A percentile compares a stretch with the other conserved stretches of the same genome.
phyloP scores from a whole-genome alignment of 108 stramenopile genomes.

The Aureococcus anophagefferens region DNA sequence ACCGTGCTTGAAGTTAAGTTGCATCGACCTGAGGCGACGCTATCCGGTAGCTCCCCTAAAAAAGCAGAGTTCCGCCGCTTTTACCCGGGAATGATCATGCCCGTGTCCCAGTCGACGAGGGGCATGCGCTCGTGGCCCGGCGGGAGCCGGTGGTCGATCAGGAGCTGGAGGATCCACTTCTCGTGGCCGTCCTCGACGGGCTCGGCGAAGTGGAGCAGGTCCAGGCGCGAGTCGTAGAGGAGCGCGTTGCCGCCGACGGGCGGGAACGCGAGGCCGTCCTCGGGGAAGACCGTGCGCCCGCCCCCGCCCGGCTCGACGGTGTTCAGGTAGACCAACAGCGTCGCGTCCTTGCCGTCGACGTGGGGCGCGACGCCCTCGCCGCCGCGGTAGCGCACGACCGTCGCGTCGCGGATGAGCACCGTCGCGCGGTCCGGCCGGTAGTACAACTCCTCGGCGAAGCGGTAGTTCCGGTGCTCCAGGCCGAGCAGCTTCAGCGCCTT shows the following conservation, averaged over 20 bases:
- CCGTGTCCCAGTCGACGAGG: background rate
- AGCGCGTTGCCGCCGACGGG: slow-evolving; percentile 1
- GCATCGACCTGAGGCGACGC: too few species aligned
- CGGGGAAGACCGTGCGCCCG: slow-evolving; percentile 9
- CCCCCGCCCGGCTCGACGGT: background rate
- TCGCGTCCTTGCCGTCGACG: slow-evolving; percentile 16
- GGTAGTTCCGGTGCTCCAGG: background rate
- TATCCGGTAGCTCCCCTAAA: too few species aligned
- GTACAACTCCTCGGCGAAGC: background rate
- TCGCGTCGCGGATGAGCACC: slow-evolving; percentile 3
- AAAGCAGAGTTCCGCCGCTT: too few species aligned
- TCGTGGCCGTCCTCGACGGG: background rate
- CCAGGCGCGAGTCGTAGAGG: slow-evolving; percentile 2
- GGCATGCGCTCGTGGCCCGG: background rate
- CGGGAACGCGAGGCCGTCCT: slow-evolving; percentile 5
- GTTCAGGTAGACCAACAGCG: slow-evolving; percentile 7
- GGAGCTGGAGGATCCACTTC: slow-evolving; percentile 9
- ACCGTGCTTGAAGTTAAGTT: too few species aligned
- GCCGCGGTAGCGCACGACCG: slow-evolving; percentile 2
- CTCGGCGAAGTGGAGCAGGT: slow-evolving; percentile 1
- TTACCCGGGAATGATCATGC: background rate
- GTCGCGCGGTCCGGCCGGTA: background rate
- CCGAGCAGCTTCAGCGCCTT: background rate
- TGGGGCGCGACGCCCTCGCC: slow-evolving; percentile 9
- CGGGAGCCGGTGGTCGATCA: slow-evolving; percentile 3